Evolutionary conservation across 2,329 filamentous ascomycete genomes (phyloP).

Genomic region (Epichloe uncinata): DNA sequence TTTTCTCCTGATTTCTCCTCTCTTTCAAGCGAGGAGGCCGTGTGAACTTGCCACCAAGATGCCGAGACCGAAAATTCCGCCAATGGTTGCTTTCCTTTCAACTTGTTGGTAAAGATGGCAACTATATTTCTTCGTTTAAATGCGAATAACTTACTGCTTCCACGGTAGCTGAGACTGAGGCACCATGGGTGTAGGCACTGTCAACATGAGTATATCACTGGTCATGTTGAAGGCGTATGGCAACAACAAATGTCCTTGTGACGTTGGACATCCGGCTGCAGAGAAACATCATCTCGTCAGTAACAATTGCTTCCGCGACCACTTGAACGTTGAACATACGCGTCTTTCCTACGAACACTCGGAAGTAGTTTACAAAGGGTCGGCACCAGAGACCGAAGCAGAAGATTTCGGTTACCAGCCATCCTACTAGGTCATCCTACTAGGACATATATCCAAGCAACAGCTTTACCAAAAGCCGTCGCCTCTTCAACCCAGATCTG

Average conservation of each 20-base stretch:
- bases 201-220: slow-evolving; percentile 1
- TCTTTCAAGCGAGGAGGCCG: not conserved
- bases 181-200: slow-evolving; percentile 2
- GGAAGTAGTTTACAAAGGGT: no score
- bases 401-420: no score
- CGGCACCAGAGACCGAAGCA: no score
- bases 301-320: no score
- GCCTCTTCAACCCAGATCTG: no score
- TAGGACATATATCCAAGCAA: no score
- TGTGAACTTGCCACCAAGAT: slow-evolving; percentile 24
- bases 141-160: slow-evolving; percentile 1
- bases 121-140: not conserved
- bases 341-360: no score
- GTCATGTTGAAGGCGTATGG: slow-evolving; percentile 3
- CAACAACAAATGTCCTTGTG: slow-evolving; percentile 2
- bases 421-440: no score
- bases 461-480: no score
- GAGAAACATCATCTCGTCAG: no score
- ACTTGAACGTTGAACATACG: no score
- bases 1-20: not conserved
- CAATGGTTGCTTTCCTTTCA: slow-evolving; percentile 6
- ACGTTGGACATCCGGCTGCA: not conserved
- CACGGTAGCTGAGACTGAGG: slow-evolving; percentile 1
- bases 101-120: not conserved
- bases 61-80: slow-evolving; percentile 31